phyloP scores from a whole-genome alignment of 768 basidiomycete genomes.

The Brasilioporus rufonigricans region DNA sequence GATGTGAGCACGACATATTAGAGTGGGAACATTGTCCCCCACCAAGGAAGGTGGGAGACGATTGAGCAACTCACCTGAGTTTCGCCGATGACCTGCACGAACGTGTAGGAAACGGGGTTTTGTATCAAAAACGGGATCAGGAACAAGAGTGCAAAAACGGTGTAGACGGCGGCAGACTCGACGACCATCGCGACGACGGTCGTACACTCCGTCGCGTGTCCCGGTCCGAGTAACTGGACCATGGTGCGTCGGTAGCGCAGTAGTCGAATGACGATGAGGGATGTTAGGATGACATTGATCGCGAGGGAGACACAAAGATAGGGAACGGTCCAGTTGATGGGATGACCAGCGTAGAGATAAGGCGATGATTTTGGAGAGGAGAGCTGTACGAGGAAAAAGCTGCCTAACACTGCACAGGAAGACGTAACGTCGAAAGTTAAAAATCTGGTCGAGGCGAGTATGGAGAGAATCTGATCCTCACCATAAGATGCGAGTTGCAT shows the following conservation, averaged over 20 bases:
- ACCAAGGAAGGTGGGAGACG: background rate
- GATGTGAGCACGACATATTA: slow-evolving; percentile 1
- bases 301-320: slow-evolving; percentile 27
- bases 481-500: slow-evolving; percentile 27
- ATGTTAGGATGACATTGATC: slow-evolving; percentile 24
- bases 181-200: slow-evolving; percentile 25
- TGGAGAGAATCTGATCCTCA: slow-evolving; percentile 2
- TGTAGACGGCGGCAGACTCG: slow-evolving; percentile 30
- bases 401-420: slow-evolving; percentile 19
- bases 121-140: slow-evolving; percentile 25
- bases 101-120: slow-evolving; percentile 28
- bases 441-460: background rate
- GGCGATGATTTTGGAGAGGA: slow-evolving; percentile 29
- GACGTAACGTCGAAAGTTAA: background rate
- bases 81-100: slow-evolving; percentile 36
- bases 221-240: slow-evolving; percentile 18
- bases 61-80: slow-evolving; percentile 26
- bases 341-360: slow-evolving; percentile 11
- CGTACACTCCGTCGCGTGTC: slow-evolving; percentile 25
- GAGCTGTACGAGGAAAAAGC: slow-evolving; percentile 24
- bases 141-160: slow-evolving; percentile 27
- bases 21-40: background rate
- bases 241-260: slow-evolving; percentile 25
- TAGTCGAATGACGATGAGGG: slow-evolving; percentile 27
- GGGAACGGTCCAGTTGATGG: slow-evolving; percentile 27